Conservation (phyloP, 1,284 basidiomycete genomes). For the Porodaedalea pini region DNA sequence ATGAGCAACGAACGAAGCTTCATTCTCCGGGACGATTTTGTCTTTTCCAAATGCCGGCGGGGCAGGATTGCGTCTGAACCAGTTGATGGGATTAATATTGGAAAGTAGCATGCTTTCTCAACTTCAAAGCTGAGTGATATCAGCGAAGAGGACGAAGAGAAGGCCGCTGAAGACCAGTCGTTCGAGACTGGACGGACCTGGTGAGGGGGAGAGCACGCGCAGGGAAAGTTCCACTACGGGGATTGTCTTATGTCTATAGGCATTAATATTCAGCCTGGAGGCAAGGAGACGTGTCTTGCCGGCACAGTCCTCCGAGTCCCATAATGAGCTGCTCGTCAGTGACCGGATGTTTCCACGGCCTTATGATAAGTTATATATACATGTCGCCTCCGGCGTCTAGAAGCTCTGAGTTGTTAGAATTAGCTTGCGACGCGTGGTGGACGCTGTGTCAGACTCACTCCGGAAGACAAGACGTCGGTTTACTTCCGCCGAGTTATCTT, state of each 20-base stretch:
- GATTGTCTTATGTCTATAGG: too few species aligned
- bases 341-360: conserved; percentile 1
- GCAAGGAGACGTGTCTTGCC: background rate
- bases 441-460: too few species aligned
- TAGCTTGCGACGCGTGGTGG: too few species aligned
- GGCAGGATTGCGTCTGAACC: conserved; percentile 14
- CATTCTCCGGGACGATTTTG: conserved; percentile 14
- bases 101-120: background rate
- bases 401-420: background rate
- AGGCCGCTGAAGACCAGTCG: too few species aligned
- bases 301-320: background rate
- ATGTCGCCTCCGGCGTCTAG: background rate
- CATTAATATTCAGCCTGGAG: too few species aligned
- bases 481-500: background rate
- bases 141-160: too few species aligned
- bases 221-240: too few species aligned
- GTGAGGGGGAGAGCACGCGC: too few species aligned
- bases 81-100: conserved; percentile 2
- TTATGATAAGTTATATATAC: too few species aligned
- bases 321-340: background rate
- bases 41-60: conserved; percentile 17
- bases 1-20: conserved; percentile 11
- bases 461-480: too few species aligned
- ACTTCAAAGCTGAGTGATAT: background rate
- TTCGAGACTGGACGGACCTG: too few species aligned